Percentiles rank a stretch among this genome's conserved stretches.
Conservation (phyloP, 2,329 filamentous ascomycete species). For the Colletotrichum aenigma region DNA sequence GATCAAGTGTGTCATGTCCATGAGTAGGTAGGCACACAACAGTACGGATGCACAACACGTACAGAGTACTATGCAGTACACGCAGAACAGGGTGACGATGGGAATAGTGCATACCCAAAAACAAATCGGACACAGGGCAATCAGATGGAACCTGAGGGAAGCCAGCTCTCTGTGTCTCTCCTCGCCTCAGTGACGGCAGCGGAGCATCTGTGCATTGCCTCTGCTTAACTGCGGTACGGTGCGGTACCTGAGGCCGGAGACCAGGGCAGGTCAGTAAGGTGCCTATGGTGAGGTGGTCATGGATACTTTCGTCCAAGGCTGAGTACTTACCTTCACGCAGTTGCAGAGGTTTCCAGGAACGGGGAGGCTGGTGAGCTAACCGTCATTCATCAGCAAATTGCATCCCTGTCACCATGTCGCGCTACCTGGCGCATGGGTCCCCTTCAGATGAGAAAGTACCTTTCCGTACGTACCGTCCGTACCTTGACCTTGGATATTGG, state of each 20-base stretch:
- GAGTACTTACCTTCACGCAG: not conserved
- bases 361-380: not conserved
- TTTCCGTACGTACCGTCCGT: not conserved
- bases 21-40: not conserved
- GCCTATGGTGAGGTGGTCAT: not conserved
- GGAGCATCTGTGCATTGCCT: constrained; percentile 1
- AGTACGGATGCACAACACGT: not conserved
- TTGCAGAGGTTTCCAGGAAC: not conserved
- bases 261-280: not conserved
- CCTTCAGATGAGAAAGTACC: not conserved
- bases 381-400: not conserved
- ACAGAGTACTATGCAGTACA: too few relatives aligned
- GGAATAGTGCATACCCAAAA: not conserved
- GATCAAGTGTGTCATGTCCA: not conserved
- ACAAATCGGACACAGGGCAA: not conserved
- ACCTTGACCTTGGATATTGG: not conserved
- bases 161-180: not conserved
- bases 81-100: not conserved
- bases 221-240: not conserved
- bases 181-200: not conserved
- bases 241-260: not conserved
- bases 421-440: not conserved
- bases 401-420: not conserved
- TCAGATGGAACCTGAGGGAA: not conserved
- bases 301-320: not conserved